Evolutionary conservation across 208 protist genomes (phyloP), one percentile per base, ranked within the genome.

Genomic region (Leishmania tarentolae): DNA sequence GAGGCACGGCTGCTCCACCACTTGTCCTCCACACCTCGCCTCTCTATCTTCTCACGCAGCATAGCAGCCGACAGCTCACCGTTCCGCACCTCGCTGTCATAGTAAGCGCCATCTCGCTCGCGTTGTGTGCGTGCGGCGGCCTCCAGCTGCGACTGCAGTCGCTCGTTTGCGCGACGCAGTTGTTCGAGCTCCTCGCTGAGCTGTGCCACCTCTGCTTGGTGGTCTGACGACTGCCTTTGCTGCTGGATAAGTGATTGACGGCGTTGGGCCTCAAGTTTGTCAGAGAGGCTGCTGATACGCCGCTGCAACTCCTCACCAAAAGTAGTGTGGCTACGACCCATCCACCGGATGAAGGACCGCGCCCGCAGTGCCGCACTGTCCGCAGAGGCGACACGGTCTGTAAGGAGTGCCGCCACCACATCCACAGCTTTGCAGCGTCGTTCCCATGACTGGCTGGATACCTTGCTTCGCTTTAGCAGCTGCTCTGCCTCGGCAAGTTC

Each of bases 301-400:
- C 28, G 24, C 42, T 75, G 79, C 1, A n/a, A 17, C 15, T 15
- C 15, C 21, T 57, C 35, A 4, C 40, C 31, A 21, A 63, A 72
- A 3, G 35, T 24, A 3, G n/a, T 11, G 35, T 66, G 52, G 59
- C 68, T 42, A 46, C 57, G 57, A 3, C 75, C 66, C 78, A 78
- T 9, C 85, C 85, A 88, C 57, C 71, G 72, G 42, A 75, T n/a
- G 40, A 84, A 85, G 81, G n/a, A 82, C 11, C 56, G 71, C 2
- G 53, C n/a, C 11, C 85, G 79, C 75, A 78, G 53, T 5, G 59
- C 57, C 40, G 52, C 57, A 56, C 53, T 78, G 50, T 72, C 31
- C 24, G 70, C 75, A 11, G 57, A 17, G 5, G 28, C 56, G 13
- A 79, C 47, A 17, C 85, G 81, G 42, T 83, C 78, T 3, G 85